These are phyloP conservation scores for Asterochloris sp. DNA, from an alignment of 139 green algal genomes.

Conservation along the genomic window DNA sequence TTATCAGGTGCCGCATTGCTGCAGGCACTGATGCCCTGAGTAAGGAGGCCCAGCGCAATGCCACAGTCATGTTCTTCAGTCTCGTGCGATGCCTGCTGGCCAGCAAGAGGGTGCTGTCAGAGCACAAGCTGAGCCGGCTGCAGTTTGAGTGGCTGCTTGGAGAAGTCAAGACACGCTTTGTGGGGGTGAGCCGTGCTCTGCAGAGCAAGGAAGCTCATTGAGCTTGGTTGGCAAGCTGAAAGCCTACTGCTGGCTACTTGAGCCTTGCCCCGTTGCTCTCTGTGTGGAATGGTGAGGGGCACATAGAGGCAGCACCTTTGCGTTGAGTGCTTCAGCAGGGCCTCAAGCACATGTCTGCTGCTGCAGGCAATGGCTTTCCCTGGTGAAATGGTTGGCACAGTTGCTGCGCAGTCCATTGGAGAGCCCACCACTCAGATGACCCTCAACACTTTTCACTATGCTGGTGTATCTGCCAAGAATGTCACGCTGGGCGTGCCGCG, in stretches of 20 bases:
- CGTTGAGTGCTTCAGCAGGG: not conserved
- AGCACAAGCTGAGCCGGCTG: constrained; percentile 76
- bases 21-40: constrained; percentile 76
- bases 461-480: constrained; percentile 94
- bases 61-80: constrained; percentile 88
- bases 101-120: constrained; percentile 81
- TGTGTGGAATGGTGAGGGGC: not conserved
- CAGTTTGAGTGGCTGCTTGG: constrained; percentile 92
- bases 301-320: not conserved
- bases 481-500: constrained; percentile 98
- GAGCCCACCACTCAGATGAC: constrained; percentile 98
- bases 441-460: constrained; percentile 96
- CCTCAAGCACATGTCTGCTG: not conserved
- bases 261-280: not conserved
- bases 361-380: constrained; percentile 57
- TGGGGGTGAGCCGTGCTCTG: constrained; percentile 27
- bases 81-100: constrained; percentile 82
- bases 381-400: constrained; percentile 89
- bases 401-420: constrained; percentile 96
- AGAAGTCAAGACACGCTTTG: constrained; percentile 82
- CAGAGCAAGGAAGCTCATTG: not conserved
- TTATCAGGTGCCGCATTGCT: constrained; percentile 44
- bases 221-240: not conserved
- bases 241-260: not conserved
- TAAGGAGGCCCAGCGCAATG: constrained; percentile 92